These are phyloP conservation scores for Syzygium grande DNA, from an alignment of 345 rosid genomes.

Conservation along the genomic window DNA sequence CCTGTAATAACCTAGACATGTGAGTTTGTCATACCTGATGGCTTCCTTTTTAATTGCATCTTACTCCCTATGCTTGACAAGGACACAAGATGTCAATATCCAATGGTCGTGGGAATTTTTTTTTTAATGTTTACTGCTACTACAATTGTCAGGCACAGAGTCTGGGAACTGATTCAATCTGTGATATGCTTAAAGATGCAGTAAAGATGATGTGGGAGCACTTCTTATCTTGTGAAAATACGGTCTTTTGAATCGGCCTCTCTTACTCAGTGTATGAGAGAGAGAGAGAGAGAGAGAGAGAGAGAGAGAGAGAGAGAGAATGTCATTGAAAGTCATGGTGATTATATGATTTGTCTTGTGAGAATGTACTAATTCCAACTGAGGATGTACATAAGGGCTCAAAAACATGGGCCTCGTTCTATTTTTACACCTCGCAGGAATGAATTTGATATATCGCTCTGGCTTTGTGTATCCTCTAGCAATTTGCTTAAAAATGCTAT, in stretches of 20 bases:
- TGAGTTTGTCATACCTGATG: background rate
- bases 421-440: background rate
- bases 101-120: background rate
- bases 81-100: background rate
- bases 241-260: background rate
- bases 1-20: background rate
- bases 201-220: constrained; percentile 33
- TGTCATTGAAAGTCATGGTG: background rate
- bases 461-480: background rate
- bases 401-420: background rate
- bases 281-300: background rate
- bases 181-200: constrained; percentile 23
- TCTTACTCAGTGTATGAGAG: background rate
- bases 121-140: background rate
- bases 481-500: background rate
- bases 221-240: constrained; percentile 9
- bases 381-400: background rate
- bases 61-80: background rate
- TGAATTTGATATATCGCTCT: background rate
- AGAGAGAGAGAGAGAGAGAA: background rate
- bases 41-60: background rate
- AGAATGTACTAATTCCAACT: background rate
- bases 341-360: background rate
- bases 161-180: constrained; percentile 6
- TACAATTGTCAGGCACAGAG: constrained; percentile 14